A percentile compares a stretch with the other conserved stretches of the same genome.
phyloP scores from a whole-genome alignment of 2,329 filamentous ascomycete species.

The Colletotrichum lindemuthianum region DNA sequence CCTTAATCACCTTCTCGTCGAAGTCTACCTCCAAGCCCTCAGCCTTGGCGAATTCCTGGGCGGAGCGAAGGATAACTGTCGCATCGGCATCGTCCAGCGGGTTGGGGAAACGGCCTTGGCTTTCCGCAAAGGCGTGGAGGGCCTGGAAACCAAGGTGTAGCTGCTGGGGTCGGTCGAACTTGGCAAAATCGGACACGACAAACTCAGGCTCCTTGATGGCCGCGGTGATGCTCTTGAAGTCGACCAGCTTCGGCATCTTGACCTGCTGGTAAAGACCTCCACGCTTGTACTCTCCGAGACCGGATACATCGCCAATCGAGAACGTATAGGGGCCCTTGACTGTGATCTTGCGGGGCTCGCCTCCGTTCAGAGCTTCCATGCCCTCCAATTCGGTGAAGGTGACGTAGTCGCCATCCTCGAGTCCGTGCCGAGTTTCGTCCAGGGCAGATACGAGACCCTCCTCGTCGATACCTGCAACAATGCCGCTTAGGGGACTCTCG shows the following conservation, averaged over 20 bases:
- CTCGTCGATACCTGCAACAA: conserved; percentile 89
- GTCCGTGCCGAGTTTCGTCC: conserved; percentile 92
- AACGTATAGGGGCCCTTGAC: conserved; percentile 98
- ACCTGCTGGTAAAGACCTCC: conserved; percentile 95
- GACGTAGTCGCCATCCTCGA: conserved; percentile 96
- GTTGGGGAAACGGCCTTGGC: conserved; percentile 78
- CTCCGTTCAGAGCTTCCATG: conserved; percentile 87
- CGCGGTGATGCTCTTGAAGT: conserved; percentile 84
- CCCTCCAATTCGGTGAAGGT: conserved; percentile 94
- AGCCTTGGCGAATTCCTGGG: conserved; percentile 77
- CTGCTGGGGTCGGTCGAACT: conserved; percentile 94
- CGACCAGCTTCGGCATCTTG: conserved; percentile 95
- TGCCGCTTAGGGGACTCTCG: conserved; percentile 87
- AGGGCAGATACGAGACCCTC: conserved; percentile 91
- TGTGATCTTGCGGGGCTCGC: conserved; percentile 87
- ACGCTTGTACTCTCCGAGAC: conserved; percentile 84
- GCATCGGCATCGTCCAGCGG: conserved; percentile 90
- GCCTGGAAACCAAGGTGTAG: conserved; percentile 94
- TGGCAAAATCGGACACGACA: conserved; percentile 94
- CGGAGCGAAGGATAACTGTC: conserved; percentile 76
- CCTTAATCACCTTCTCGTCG: conserved; percentile 90
- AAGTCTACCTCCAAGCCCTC: conserved; percentile 85
- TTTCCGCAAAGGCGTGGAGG: conserved; percentile 83
- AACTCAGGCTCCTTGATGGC: conserved; percentile 89
- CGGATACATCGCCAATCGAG: conserved; percentile 92